A percentile compares a stretch with the other conserved stretches of the same genome.
These are phyloP conservation scores for Aspergillus saccharolyticus DNA, from an alignment of 495 filamentous ascomycete genomes.

Conservation along the genomic window DNA sequence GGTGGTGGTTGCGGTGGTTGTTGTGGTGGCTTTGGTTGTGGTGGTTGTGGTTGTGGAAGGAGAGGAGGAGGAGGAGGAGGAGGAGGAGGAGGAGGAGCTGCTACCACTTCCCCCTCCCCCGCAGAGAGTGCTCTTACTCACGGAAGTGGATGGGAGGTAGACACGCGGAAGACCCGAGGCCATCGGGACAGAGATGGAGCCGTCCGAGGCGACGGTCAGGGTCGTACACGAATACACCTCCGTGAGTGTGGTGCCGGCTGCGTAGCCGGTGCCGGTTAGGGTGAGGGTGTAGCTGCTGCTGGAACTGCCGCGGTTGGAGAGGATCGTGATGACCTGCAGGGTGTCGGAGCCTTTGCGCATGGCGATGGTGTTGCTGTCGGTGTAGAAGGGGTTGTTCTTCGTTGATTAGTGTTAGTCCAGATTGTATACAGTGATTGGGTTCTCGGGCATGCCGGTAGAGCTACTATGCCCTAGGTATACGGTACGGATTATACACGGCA, in stretches of 20 bases:
- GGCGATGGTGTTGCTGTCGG: constrained; percentile 51
- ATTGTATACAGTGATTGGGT: too few relatives aligned
- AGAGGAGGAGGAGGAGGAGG: neutral
- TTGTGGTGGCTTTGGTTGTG: constrained; percentile 27
- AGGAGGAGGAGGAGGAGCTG: neutral
- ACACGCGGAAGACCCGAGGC: constrained; percentile 4
- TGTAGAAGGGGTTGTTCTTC: constrained; percentile 51
- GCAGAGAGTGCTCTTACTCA: neutral
- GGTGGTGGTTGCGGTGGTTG: constrained; percentile 27
- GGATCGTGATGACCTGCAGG: constrained; percentile 52
- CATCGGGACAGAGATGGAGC: constrained; percentile 31
- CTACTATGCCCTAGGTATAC: too few relatives aligned
- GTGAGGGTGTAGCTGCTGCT: constrained; percentile 42
- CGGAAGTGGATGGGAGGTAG: neutral
- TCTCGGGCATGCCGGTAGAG: too few relatives aligned
- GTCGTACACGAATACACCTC: constrained; percentile 41
- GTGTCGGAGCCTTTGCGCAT: constrained; percentile 57
- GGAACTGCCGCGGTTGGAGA: constrained; percentile 50
- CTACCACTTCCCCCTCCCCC: neutral
- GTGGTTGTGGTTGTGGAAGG: constrained; percentile 9
- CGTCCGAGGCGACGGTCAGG: constrained; percentile 29
- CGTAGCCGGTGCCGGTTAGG: constrained; percentile 36
- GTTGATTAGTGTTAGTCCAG: constrained; percentile 5
- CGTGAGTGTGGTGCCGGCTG: constrained; percentile 25
- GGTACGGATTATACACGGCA: too few relatives aligned